phyloP scores from a whole-genome alignment of 495 filamentous ascomycete genomes.

The Hypoxylon fragiforme region DNA sequence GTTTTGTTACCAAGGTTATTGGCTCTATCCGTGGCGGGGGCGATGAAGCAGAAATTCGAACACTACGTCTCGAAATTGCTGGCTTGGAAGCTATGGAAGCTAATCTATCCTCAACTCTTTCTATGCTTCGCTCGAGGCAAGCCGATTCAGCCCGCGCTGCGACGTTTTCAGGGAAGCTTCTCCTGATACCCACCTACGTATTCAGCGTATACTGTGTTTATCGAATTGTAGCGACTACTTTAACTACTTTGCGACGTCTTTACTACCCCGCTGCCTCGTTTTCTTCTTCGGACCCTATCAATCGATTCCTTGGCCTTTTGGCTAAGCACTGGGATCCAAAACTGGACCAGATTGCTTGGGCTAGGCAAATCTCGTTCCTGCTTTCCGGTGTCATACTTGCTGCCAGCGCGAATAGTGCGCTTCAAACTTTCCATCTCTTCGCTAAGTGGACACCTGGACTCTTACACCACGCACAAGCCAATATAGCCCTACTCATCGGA shows the following conservation, averaged over 20 bases:
- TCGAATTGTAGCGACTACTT: constrained; percentile 67
- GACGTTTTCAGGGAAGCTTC: constrained; percentile 62
- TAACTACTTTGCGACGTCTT: constrained; percentile 62
- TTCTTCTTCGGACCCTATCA: constrained; percentile 74
- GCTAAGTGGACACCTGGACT: constrained; percentile 68
- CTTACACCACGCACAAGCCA: constrained; percentile 64
- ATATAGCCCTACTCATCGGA: constrained; percentile 70
- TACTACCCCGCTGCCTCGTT: constrained; percentile 57
- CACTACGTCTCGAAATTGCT: constrained; percentile 72
- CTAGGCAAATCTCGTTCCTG: constrained; percentile 74
- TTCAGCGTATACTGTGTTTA: constrained; percentile 80
- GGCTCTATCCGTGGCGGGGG: constrained; percentile 64
- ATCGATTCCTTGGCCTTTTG: constrained; percentile 71
- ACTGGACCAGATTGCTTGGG: constrained; percentile 71
- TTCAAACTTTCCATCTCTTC: constrained; percentile 76
- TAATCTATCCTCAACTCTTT: constrained; percentile 63
- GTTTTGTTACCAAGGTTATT: constrained; percentile 69
- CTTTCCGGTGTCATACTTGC: constrained; percentile 77
- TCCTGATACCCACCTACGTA: constrained; percentile 60
- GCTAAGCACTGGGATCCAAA: constrained; percentile 73
- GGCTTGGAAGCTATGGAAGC: constrained; percentile 75
- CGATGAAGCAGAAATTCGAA: constrained; percentile 63
- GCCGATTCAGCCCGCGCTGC: constrained; percentile 63
- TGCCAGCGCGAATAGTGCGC: constrained; percentile 71
- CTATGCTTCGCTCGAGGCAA: constrained; percentile 59